phyloP scores from a whole-genome alignment of 768 basidiomycete genomes.

The Coprinopsis sp. region DNA sequence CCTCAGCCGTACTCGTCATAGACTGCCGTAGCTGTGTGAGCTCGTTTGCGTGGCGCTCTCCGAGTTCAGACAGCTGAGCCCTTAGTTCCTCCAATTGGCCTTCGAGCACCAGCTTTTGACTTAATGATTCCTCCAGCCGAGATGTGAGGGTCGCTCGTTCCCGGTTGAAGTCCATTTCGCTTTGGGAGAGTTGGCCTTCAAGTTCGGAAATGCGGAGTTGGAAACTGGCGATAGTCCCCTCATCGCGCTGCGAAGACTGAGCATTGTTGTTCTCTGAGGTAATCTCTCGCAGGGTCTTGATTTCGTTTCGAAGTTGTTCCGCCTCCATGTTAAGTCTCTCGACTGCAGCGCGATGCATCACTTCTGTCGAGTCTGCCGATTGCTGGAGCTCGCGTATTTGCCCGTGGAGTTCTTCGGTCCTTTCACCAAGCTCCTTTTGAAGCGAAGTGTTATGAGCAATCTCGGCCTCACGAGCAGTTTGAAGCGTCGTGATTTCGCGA shows the following conservation, averaged over 20 bases:
- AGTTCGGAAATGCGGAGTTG: constrained; percentile 1
- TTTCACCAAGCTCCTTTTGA: constrained; percentile 6
- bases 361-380: constrained; percentile 9
- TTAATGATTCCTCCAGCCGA: background rate
- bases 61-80: background rate
- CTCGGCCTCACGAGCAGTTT: background rate
- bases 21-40: constrained; percentile 4
- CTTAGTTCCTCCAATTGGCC: background rate
- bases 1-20: background rate
- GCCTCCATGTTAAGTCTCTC: constrained; percentile 6
- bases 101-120: background rate
- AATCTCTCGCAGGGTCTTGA: background rate
- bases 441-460: constrained; percentile 1
- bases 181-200: background rate
- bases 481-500: background rate
- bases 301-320: constrained; percentile 1
- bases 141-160: background rate
- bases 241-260: background rate
- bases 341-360: constrained; percentile 11
- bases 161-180: background rate
- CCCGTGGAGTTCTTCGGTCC: constrained; percentile 9
- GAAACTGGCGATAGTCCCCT: background rate
- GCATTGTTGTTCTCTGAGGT: background rate
- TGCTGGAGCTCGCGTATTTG: constrained; percentile 6
- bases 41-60: background rate